Conservation (phyloP, 768 basidiomycete species). For the Daedaleopsis nitida region DNA sequence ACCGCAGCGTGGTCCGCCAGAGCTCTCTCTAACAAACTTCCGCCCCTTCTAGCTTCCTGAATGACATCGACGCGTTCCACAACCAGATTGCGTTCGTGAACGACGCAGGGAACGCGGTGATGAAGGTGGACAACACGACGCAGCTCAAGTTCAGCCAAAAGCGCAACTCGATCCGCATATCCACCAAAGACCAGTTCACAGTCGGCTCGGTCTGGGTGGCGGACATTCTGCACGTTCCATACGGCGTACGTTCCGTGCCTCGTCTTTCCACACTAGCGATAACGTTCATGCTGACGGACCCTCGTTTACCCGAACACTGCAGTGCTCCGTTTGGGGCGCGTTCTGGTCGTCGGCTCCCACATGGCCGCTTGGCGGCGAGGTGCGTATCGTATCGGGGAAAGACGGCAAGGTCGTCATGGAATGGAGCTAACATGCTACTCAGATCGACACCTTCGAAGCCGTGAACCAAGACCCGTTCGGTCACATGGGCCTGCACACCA, state of each 20-base stretch:
- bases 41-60: constrained; percentile 45
- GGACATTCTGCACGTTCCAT: constrained; percentile 67
- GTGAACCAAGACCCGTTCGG: constrained; percentile 68
- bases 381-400: constrained; percentile 10
- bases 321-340: constrained; percentile 77
- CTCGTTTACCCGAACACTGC: not conserved
- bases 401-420: not conserved
- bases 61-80: constrained; percentile 42
- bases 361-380: constrained; percentile 66
- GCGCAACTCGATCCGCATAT: constrained; percentile 68
- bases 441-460: constrained; percentile 74
- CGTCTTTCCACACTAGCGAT: not conserved
- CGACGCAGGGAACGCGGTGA: constrained; percentile 69
- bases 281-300: not conserved
- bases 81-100: constrained; percentile 65
- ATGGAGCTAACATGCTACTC: not conserved
- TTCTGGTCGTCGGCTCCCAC: constrained; percentile 56
- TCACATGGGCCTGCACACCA: constrained; percentile 77
- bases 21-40: not conserved
- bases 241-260: constrained; percentile 46
- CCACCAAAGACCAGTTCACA: constrained; percentile 53
- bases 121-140: constrained; percentile 74
- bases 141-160: constrained; percentile 52
- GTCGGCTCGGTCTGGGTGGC: constrained; percentile 67
- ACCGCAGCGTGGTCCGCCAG: not conserved